Percentiles rank a stretch among this genome's conserved stretches.
Conservation (phyloP, 108 stramenopile species). For the Nannochloropsis oceanica region DNA sequence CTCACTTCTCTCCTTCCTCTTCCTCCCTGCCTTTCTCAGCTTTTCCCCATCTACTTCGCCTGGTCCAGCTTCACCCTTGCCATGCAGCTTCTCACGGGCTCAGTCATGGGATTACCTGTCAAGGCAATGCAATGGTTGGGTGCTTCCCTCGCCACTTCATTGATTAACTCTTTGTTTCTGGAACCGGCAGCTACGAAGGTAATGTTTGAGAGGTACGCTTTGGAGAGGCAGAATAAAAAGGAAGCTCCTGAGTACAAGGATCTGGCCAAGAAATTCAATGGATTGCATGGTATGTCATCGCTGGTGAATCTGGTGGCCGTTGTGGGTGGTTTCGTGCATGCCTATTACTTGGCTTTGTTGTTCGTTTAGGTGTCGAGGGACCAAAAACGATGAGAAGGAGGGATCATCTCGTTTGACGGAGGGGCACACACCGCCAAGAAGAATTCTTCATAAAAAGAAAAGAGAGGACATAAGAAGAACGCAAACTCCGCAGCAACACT, state of each 20-base stretch:
- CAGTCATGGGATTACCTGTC: slow-evolving; percentile 5
- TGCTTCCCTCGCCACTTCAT: slow-evolving; percentile 39
- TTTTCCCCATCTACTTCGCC: neutral
- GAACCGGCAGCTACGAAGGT: slow-evolving; percentile 48
- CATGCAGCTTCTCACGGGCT: slow-evolving; percentile 35
- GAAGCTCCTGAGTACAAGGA: slow-evolving; percentile 49
- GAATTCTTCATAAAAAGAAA: too few species aligned
- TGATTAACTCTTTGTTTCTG: slow-evolving; percentile 52
- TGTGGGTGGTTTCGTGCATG: slow-evolving; percentile 46
- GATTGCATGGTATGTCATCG: slow-evolving; percentile 55
- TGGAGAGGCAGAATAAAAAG: slow-evolving; percentile 45
- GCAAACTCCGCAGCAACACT: too few species aligned
- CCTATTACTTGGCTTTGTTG: slow-evolving; percentile 1
- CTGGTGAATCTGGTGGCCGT: slow-evolving; percentile 50
- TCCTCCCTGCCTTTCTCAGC: neutral
- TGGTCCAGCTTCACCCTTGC: neutral
- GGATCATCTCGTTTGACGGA: too few species aligned
- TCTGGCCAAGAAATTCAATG: slow-evolving; percentile 50
- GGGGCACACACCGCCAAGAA: too few species aligned
- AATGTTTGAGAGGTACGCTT: slow-evolving; percentile 47
- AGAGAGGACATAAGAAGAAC: too few species aligned
- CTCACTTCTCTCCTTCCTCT: neutral
- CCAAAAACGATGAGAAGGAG: too few species aligned
- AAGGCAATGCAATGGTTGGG: slow-evolving; percentile 40
- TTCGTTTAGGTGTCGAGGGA: too few species aligned